Percentiles rank a stretch among this genome's conserved stretches.
phyloP scores from a whole-genome alignment of 2,329 filamentous ascomycete species.

The Fusarium tjaetaba region DNA sequence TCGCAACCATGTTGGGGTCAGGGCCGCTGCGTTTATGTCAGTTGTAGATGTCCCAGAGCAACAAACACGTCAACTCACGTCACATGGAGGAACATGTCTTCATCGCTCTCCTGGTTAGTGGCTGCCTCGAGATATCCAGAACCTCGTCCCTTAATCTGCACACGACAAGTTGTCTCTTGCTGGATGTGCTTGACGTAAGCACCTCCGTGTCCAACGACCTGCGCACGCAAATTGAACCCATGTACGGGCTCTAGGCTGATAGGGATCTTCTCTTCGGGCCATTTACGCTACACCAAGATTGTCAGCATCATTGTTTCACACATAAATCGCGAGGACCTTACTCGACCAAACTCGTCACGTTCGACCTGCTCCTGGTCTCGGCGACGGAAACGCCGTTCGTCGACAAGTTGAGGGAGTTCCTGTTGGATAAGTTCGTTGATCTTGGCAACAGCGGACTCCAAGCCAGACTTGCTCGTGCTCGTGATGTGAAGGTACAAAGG shows the following conservation, averaged over 20 bases:
- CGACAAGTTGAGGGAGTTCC: slow-evolving; percentile 92
- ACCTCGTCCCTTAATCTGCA: slow-evolving; percentile 97
- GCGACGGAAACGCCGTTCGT: slow-evolving; percentile 90
- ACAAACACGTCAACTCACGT: slow-evolving; percentile 68
- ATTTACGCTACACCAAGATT: slow-evolving; percentile 81
- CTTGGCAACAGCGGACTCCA: slow-evolving; percentile 86
- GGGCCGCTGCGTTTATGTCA: slow-evolving; percentile 73
- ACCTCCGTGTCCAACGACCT: slow-evolving; percentile 93
- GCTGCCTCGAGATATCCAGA: slow-evolving; percentile 93
- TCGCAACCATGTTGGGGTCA: slow-evolving; percentile 84
- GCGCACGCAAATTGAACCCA: slow-evolving; percentile 94
- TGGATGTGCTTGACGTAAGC: slow-evolving; percentile 99
- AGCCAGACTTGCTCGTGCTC: slow-evolving; percentile 88
- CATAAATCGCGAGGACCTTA: slow-evolving; percentile 57
- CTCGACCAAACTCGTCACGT: slow-evolving; percentile 88
- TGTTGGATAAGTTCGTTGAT: slow-evolving; percentile 97
- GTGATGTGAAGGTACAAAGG: slow-evolving; percentile 96
- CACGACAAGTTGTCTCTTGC: slow-evolving; percentile 91
- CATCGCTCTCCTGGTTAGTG: slow-evolving; percentile 91
- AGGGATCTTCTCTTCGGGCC: slow-evolving; percentile 95
- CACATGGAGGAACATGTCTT: slow-evolving; percentile 96
- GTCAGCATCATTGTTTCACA: slow-evolving; percentile 21
- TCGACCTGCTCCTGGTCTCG: slow-evolving; percentile 84
- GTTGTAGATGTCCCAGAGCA: slow-evolving; percentile 6
- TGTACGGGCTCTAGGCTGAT: slow-evolving; percentile 90